phyloP scores from a whole-genome alignment of 129 eudicot genomes.

The Dittrichia graveolens region DNA sequence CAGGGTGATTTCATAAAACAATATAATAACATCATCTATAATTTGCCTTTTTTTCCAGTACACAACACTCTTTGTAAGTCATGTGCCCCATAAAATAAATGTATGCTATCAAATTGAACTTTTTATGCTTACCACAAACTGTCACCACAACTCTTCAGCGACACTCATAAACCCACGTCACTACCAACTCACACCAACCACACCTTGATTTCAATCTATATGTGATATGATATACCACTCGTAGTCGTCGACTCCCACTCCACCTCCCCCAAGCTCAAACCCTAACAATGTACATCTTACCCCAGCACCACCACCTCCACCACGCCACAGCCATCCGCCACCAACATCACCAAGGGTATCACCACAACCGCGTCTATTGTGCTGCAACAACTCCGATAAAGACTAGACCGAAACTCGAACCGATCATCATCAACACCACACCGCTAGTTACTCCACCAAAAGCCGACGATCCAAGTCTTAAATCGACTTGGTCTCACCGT shows the following conservation, averaged over 20 bases:
- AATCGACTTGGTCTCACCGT: conserved; percentile 87
- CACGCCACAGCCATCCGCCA: conserved; percentile 10
- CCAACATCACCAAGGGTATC: background rate
- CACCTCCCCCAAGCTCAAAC: background rate
- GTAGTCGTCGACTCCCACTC: background rate
- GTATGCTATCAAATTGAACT: conserved; percentile 15
- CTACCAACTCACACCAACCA: conserved; percentile 23
- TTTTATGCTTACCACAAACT: conserved; percentile 20
- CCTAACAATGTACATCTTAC: conserved; percentile 49
- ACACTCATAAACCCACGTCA: conserved; percentile 34
- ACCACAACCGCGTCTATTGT: conserved; percentile 35
- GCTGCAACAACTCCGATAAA: conserved; percentile 44
- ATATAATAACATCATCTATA: no score
- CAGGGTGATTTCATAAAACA: no score
- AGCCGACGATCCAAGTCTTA: conserved; percentile 51
- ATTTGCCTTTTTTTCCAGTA: conserved; percentile 19
- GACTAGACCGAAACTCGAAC: conserved; percentile 24
- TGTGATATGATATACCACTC: background rate
- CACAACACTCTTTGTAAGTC: conserved; percentile 20
- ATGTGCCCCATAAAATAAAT: background rate
- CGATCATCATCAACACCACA: conserved; percentile 27
- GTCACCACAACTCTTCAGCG: conserved; percentile 25
- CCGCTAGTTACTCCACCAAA: conserved; percentile 16
- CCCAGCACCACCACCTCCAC: conserved; percentile 46
- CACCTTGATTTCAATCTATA: background rate